phyloP scores from a whole-genome alignment of 2,329 filamentous ascomycete genomes.

The Arthrobotrys sinensis region DNA sequence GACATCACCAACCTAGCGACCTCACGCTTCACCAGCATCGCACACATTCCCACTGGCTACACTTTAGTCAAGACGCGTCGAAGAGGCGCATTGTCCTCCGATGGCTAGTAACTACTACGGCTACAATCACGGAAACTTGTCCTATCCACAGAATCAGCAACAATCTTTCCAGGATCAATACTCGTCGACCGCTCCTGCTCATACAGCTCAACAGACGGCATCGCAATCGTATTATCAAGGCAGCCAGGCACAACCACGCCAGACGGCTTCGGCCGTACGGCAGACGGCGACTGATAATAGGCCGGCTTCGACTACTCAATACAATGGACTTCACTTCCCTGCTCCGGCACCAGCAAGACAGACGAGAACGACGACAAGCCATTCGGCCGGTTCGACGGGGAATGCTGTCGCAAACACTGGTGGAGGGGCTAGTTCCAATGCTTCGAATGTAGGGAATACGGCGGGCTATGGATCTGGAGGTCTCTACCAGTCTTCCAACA shows the following conservation, averaged over 20 bases:
- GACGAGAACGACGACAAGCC: background rate
- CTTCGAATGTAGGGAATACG: slow-evolving; percentile 3
- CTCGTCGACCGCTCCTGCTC: slow-evolving; percentile 24
- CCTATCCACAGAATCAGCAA: slow-evolving; percentile 49
- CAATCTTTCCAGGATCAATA: slow-evolving; percentile 37
- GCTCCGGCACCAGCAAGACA: slow-evolving; percentile 35
- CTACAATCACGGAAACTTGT: slow-evolving; percentile 37
- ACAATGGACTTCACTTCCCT: slow-evolving; percentile 55
- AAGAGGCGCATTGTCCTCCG: background rate
- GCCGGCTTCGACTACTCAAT: slow-evolving; percentile 33
- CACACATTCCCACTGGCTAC: background rate
- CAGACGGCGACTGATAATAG: slow-evolving; percentile 22
- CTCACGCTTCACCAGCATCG: background rate
- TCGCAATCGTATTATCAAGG: slow-evolving; percentile 37
- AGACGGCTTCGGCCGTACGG: slow-evolving; percentile 1
- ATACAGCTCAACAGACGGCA: background rate
- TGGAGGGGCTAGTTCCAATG: slow-evolving; percentile 3
- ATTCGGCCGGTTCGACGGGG: background rate
- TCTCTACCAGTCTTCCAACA: slow-evolving; percentile 17
- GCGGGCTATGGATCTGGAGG: slow-evolving; percentile 26
- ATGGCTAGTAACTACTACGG: slow-evolving; percentile 54
- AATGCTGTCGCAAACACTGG: slow-evolving; percentile 5
- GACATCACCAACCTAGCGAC: background rate
- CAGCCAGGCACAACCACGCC: slow-evolving; percentile 5
- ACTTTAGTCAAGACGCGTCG: slow-evolving; percentile 27